These are phyloP conservation scores for Talaromyces sp. DNA, from an alignment of 2,329 filamentous ascomycete species.

Conservation along the genomic window DNA sequence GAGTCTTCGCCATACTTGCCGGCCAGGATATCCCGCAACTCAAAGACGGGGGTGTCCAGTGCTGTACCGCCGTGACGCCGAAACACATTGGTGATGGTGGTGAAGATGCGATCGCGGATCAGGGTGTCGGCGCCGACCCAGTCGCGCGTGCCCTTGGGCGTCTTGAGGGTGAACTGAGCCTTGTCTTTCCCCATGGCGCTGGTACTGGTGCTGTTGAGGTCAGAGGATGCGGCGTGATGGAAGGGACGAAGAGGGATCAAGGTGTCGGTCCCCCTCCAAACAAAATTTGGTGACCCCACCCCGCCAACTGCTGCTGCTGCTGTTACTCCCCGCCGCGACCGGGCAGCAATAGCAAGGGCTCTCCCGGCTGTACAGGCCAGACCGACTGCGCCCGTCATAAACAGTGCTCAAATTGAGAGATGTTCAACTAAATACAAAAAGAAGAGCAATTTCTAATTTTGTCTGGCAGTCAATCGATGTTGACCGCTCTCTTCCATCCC, in stretches of 20 bases:
- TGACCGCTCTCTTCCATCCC: not conserved
- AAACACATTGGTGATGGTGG: constrained; percentile 69
- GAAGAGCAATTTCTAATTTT: not conserved
- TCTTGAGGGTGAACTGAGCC: constrained; percentile 65
- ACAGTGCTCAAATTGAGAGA: constrained; percentile 3
- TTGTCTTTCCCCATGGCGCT: constrained; percentile 20
- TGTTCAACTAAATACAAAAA: not conserved
- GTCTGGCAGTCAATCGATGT: not conserved
- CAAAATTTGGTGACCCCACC: constrained; percentile 11
- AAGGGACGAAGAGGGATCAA: constrained; percentile 7
- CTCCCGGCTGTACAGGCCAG: constrained; percentile 23
- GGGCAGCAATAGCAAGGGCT: constrained; percentile 18
- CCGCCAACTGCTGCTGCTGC: not conserved
- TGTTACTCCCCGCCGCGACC: constrained; percentile 13
- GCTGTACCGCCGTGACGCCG: constrained; percentile 75
- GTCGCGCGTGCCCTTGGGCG: constrained; percentile 85
- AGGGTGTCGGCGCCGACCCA: constrained; percentile 75
- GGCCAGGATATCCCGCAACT: constrained; percentile 76
- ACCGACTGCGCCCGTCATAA: constrained; percentile 24
- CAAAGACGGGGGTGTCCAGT: constrained; percentile 78
- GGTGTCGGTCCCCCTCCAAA: constrained; percentile 7
- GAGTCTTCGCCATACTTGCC: constrained; percentile 91
- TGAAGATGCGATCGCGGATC: constrained; percentile 74
- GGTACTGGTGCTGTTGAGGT: constrained; percentile 3
- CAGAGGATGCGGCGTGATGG: constrained; percentile 7